Conservation (phyloP, 306 rosid species). For the Trifolium fragiferum region DNA sequence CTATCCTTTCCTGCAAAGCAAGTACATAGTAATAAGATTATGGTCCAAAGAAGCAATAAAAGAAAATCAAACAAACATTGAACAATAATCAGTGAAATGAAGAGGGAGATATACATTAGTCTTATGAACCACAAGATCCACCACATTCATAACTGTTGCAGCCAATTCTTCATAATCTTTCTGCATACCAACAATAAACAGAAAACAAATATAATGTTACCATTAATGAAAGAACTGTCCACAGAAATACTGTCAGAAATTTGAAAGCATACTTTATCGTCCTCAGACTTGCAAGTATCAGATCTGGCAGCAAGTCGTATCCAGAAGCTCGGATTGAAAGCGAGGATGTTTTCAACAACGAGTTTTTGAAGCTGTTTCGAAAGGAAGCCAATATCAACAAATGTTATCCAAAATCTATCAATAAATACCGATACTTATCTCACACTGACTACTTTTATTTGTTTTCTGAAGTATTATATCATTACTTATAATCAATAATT, state of each 20-base stretch:
- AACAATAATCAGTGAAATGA: background rate
- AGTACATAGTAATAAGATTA: slow-evolving; percentile 13
- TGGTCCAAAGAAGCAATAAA: slow-evolving; percentile 28
- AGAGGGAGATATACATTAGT: slow-evolving; percentile 64
- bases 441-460: background rate
- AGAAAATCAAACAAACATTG: slow-evolving; percentile 23
- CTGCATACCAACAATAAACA: slow-evolving; percentile 55
- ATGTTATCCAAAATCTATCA: background rate
- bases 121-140: slow-evolving; percentile 79
- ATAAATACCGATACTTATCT: background rate
- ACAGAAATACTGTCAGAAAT: slow-evolving; percentile 25
- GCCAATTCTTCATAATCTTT: slow-evolving; percentile 96
- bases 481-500: background rate
- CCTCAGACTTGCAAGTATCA: slow-evolving; percentile 91
- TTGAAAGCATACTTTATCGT: slow-evolving; percentile 78
- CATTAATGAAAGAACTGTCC: slow-evolving; percentile 14
- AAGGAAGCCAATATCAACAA: slow-evolving; percentile 39
- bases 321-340: slow-evolving; percentile 87
- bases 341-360: slow-evolving; percentile 82
- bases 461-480: background rate
- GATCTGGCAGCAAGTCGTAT: slow-evolving; percentile 86
- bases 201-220: slow-evolving; percentile 14
- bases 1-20: slow-evolving; percentile 79
- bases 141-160: slow-evolving; percentile 69
- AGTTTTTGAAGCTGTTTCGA: slow-evolving; percentile 80